A percentile compares a stretch with the other conserved stretches of the same genome.
phyloP scores from a whole-genome alignment of 352 stramenopile species.

The Phytophthora aleatoria region DNA sequence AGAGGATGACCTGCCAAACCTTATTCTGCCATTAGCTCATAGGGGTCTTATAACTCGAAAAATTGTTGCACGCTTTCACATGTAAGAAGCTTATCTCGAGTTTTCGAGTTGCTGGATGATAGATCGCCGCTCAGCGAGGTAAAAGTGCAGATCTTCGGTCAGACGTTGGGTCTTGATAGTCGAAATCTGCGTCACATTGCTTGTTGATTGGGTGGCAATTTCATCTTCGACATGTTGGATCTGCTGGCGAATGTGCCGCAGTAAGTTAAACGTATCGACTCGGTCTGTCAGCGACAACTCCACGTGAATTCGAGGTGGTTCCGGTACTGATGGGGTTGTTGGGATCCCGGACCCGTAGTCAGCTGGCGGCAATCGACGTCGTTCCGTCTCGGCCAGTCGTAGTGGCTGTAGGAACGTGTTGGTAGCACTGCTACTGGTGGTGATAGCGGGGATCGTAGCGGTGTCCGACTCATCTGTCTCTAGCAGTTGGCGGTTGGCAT shows the following conservation, averaged over 20 bases:
- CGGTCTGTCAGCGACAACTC: slow-evolving; percentile 24
- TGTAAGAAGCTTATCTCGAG: slow-evolving; percentile 3
- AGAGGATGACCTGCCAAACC: no score
- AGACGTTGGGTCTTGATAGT: slow-evolving; percentile 20
- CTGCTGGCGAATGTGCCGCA: slow-evolving; percentile 24
- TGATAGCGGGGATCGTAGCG: slow-evolving; percentile 3
- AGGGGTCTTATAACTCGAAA: no score
- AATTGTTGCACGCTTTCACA: background rate
- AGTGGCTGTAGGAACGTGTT: slow-evolving; percentile 22
- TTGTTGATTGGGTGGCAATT: slow-evolving; percentile 11
- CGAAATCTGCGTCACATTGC: background rate
- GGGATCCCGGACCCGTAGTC: slow-evolving; percentile 6
- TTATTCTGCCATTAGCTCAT: no score
- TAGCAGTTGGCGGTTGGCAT: slow-evolving; percentile 6
- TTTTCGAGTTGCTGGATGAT: slow-evolving; percentile 29
- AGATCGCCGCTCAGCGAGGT: slow-evolving; percentile 21
- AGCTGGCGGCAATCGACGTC: background rate
- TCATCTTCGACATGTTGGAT: slow-evolving; percentile 26
- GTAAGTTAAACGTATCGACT: slow-evolving; percentile 19
- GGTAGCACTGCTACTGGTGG: slow-evolving; percentile 3
- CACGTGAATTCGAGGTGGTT: background rate
- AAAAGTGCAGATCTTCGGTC: slow-evolving; percentile 26
- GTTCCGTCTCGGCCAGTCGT: slow-evolving; percentile 7
- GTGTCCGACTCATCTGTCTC: background rate
- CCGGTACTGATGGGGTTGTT: background rate